A percentile compares a stretch with the other conserved stretches of the same genome.
These are phyloP conservation scores for Fusarium oxysporum DNA, from an alignment of 2,329 filamentous ascomycete genomes.

Conservation along the genomic window DNA sequence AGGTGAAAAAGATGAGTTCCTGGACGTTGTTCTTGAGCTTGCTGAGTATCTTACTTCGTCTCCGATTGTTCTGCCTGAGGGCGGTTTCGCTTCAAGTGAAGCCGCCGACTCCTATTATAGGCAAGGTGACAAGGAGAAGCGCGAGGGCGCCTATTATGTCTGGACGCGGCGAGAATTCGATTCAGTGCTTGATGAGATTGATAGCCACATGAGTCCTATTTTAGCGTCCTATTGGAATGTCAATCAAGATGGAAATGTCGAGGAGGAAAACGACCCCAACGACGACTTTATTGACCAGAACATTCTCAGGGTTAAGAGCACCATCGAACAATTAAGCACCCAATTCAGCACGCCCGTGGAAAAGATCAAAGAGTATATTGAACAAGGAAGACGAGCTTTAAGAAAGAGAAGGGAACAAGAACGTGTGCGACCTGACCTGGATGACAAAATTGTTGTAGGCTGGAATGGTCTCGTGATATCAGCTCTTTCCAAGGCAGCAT, in stretches of 20 bases:
- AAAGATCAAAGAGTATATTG: slow-evolving; percentile 76
- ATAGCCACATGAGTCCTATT: slow-evolving; percentile 73
- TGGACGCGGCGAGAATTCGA: slow-evolving; percentile 93
- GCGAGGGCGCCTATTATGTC: slow-evolving; percentile 93
- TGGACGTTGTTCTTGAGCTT: slow-evolving; percentile 82
- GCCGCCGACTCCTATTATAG: slow-evolving; percentile 86
- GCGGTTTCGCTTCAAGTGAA: slow-evolving; percentile 89
- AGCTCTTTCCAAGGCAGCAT: slow-evolving; percentile 80
- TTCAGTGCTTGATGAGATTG: slow-evolving; percentile 67
- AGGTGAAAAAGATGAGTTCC: slow-evolving; percentile 74
- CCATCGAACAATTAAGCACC: slow-evolving; percentile 74
- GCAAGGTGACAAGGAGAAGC: slow-evolving; percentile 81
- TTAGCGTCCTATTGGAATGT: slow-evolving; percentile 89
- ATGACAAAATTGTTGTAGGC: slow-evolving; percentile 87
- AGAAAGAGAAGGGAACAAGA: slow-evolving; percentile 78
- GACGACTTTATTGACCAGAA: slow-evolving; percentile 97
- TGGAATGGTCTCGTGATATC: slow-evolving; percentile 93
- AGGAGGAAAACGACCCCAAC: slow-evolving; percentile 83
- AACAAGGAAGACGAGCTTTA: slow-evolving; percentile 74
- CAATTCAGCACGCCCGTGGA: slow-evolving; percentile 79
- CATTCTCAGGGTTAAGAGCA: slow-evolving; percentile 78
- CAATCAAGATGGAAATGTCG: slow-evolving; percentile 85
- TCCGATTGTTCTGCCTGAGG: slow-evolving; percentile 73
- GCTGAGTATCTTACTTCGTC: slow-evolving; percentile 84
- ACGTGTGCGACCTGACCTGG: slow-evolving; percentile 80